phyloP scores from a whole-genome alignment of 805 yeast species.

The Kodamaea nitidulidarum region DNA sequence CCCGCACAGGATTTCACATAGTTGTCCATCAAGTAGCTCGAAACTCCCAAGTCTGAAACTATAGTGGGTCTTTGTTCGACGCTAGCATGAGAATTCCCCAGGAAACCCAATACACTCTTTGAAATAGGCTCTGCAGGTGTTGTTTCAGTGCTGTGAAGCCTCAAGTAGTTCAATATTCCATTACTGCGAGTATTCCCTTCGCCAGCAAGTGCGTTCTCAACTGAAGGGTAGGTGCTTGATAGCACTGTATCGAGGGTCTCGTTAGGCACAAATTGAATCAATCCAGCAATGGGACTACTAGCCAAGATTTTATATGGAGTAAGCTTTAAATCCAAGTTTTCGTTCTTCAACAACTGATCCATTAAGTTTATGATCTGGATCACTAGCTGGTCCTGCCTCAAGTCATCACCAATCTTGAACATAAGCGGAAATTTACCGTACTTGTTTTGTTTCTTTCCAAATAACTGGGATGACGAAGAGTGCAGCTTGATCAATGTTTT shows the following conservation, averaged over 20 bases:
- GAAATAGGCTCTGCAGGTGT: constrained; percentile 24
- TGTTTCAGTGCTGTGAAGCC: constrained; percentile 36
- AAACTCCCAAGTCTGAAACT: constrained; percentile 44
- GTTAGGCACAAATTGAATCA: constrained; percentile 92
- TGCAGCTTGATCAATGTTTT: constrained; percentile 40
- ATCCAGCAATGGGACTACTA: constrained; percentile 86
- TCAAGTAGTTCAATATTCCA: constrained; percentile 70
- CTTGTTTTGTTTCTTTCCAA: constrained; percentile 28
- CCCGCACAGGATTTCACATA: constrained; percentile 96
- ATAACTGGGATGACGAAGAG: constrained; percentile 26
- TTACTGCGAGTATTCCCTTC: constrained; percentile 37
- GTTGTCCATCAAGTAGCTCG: constrained; percentile 78
- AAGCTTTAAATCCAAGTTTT: constrained; percentile 80
- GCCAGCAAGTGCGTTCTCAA: constrained; percentile 3
- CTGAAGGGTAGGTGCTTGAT: constrained; percentile 28
- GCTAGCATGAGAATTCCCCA: constrained; percentile 11
- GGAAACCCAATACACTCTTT: constrained; percentile 17
- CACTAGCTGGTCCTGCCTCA: constrained; percentile 95
- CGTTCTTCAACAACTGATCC: constrained; percentile 84
- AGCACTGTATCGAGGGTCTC: constrained; percentile 81
- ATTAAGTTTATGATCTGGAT: constrained; percentile 86
- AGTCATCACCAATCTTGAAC: constrained; percentile 94
- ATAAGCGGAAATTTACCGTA: constrained; percentile 66
- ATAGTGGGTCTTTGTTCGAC: constrained; percentile 17
- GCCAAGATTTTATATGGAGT: constrained; percentile 90